Evolutionary conservation across 2,329 filamentous ascomycete species (phyloP), one percentile per base, ranked within the genome.

Genomic region (Thelonectria blattea): DNA sequence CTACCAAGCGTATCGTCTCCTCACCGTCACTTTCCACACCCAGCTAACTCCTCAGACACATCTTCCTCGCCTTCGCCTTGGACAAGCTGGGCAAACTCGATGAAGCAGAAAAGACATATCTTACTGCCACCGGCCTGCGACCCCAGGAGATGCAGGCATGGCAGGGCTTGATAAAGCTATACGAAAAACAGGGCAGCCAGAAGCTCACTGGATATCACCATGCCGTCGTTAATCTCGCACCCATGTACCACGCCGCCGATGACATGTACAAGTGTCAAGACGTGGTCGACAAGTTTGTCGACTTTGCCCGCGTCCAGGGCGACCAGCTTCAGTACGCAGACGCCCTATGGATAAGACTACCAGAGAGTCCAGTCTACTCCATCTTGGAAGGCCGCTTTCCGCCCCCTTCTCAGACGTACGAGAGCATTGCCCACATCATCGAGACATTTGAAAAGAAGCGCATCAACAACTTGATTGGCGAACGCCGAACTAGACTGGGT

Each of bases 381-480:
- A 89, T 87, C 58, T 85, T 99, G 4, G 92, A 97, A 79, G 94
- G 93, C 6, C 86, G 92, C 3, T 80, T 98, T 3, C 91, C 90
- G 2, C 87, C 91, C 65, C 93, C 95, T 0, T 86, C 88, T 10
- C 85, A 88, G 60, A 96, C 91, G 0, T 97, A 96, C 74, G 89
- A 88, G 68, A 89, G 86, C 34, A 88, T 98, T 56, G 91, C 92
- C 14, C 89, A 95, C 67, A 91, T 96, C 18, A 83, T 91, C 3
- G 95, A 98, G 72, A 80, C 86, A 2, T 91, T 95, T 62, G 95
- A 99, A 76, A 93, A 91, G 72, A 90, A 94, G 72, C 89, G 87
- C 32, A 94, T 97, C 74, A 97, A 97, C 73, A 91, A 86, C 4
- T 86, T 97, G 60, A 96, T 99, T 66, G 92, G 90, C 32, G 93